These are phyloP conservation scores for Albophoma yamanashiensis DNA, from an alignment of 2,329 filamentous ascomycete species.

Conservation along the genomic window DNA sequence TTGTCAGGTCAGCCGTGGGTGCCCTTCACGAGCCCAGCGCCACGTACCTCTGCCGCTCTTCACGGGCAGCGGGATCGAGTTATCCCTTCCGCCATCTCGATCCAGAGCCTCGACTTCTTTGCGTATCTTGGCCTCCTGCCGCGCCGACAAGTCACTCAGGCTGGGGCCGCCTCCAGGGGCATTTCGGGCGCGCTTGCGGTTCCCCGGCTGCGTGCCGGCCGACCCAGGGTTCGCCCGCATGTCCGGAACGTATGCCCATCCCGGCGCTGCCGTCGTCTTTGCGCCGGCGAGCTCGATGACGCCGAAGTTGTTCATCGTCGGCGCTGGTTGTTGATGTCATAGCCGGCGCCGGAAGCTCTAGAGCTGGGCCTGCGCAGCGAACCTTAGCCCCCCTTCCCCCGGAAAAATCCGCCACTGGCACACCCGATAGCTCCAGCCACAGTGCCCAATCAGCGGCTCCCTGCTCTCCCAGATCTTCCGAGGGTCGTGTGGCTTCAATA, in stretches of 20 bases:
- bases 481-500: not conserved
- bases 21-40: not conserved
- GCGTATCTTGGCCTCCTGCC: conserved; percentile 71
- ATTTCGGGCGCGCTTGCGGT: conserved; percentile 63
- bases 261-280: conserved; percentile 61
- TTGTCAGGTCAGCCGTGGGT: not conserved
- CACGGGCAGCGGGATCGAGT: conserved; percentile 56
- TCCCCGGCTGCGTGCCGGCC: conserved; percentile 38
- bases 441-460: conserved; percentile 7
- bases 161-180: conserved; percentile 34
- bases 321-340: not conserved
- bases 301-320: conserved; percentile 54
- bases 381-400: not conserved
- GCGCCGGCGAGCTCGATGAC: conserved; percentile 73
- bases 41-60: conserved; percentile 34
- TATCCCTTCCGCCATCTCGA: conserved; percentile 65
- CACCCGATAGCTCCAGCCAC: not conserved
- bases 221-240: conserved; percentile 45
- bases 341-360: not conserved
- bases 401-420: conserved; percentile 9
- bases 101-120: conserved; percentile 77
- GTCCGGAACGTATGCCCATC: conserved; percentile 89
- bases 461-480: conserved; percentile 1
- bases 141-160: conserved; percentile 60
- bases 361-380: not conserved